Evolutionary conservation across 495 filamentous ascomycete species (phyloP), one percentile per base, ranked within the genome.

Genomic region (Parmelia sp.): DNA sequence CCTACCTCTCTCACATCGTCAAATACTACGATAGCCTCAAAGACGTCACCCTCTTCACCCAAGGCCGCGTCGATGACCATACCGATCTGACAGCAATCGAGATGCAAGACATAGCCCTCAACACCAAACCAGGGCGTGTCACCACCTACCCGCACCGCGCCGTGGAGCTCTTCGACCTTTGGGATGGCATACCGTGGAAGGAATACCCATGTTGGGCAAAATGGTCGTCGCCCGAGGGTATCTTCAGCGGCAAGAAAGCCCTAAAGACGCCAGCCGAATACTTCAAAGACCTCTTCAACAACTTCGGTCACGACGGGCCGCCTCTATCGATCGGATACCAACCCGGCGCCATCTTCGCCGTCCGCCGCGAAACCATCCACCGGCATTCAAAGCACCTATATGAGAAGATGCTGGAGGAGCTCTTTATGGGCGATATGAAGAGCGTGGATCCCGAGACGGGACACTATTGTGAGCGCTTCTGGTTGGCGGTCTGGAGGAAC

Each of bases 51-150:
- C 63, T 81, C 47, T 82, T 84, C 64, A 68, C 79, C 3, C 82
- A 84, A 61, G 74, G 80, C 79, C 82, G 83, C 67, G 84, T 85
- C 68, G 79, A 85, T 71, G 79, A 83, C 58, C 77, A 79, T 8
- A 71, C 83, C 61, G 79, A 80, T 62, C 31, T 68, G 19, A 45
- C 33, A 37, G 23, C 60, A 14, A 19, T 21, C 36, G 62, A 68
- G 45, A 60, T 68, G 37, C 60, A 59, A 17, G 40, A 57, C 23
- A 37, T 23, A 21, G 37, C 66, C 31, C 42, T 45, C 31, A 35
- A 55, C 19, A 65, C 66, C 11, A 39, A 59, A 27, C 15, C 31
- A 10, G 66, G 66, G 17, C 57, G 60, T 29, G 66, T 68, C 10
- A 61, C 56, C 4, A 68, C 66, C 6, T 68, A 45, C 44, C 66